Evolutionary conservation across 352 stramenopile species (phyloP).

Genomic region (Pythium guiyangense): DNA sequence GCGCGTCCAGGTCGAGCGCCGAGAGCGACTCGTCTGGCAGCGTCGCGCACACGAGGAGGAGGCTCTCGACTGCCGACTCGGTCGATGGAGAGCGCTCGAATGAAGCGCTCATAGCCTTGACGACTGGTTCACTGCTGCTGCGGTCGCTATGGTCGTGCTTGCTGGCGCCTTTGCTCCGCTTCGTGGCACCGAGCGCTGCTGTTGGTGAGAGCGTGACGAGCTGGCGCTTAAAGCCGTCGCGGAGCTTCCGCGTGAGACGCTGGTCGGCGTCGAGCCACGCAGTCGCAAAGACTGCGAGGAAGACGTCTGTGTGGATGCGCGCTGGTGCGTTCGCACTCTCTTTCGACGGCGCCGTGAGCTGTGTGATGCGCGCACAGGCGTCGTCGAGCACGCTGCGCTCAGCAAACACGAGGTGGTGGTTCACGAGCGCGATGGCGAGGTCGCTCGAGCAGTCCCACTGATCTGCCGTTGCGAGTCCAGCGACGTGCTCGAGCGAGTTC

Average conservation of each 20-base stretch:
- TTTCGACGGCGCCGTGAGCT: neutral
- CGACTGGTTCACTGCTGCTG: neutral
- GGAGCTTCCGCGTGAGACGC: slow-evolving; percentile 32
- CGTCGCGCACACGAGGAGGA: slow-evolving; percentile 26
- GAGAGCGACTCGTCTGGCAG: slow-evolving; percentile 39
- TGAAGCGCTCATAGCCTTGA: neutral
- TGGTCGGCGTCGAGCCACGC: slow-evolving; percentile 46
- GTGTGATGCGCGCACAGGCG: slow-evolving; percentile 1
- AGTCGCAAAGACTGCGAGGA: slow-evolving; percentile 42
- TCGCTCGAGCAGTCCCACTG: slow-evolving; percentile 31
- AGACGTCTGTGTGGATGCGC: slow-evolving; percentile 31
- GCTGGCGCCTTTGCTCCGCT: too few relatives aligned
- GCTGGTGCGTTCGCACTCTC: neutral
- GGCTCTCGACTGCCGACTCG: slow-evolving; percentile 27
- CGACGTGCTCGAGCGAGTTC: slow-evolving; percentile 26
- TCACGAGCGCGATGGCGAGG: slow-evolving; percentile 29
- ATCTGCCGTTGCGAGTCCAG: slow-evolving; percentile 15
- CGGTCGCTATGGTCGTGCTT: neutral
- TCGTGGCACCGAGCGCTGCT: neutral
- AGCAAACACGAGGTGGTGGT: slow-evolving; percentile 36
- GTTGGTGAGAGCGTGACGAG: slow-evolving; percentile 28
- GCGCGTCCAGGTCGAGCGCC: slow-evolving; percentile 32
- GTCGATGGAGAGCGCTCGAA: neutral
- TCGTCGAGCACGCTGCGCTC: slow-evolving; percentile 13
- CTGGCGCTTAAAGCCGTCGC: slow-evolving; percentile 41